A percentile compares a stretch with the other conserved stretches of the same genome.
Conservation (phyloP, 495 filamentous ascomycete genomes). For the Podospora pseudocomata region DNA sequence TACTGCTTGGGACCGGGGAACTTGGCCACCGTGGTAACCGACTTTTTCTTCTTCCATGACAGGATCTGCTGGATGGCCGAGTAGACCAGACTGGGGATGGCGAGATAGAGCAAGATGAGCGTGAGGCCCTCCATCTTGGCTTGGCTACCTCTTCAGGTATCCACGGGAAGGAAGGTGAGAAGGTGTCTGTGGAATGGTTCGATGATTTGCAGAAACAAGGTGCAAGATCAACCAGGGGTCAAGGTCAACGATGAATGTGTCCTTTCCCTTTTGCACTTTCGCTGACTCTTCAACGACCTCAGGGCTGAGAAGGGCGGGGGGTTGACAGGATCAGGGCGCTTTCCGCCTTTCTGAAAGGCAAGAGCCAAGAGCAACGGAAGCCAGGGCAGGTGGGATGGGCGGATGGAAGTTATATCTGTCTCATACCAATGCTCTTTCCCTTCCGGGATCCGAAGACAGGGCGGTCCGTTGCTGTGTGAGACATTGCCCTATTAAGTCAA, state of each 20-base stretch:
- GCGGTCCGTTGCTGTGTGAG: slow-evolving; percentile 12
- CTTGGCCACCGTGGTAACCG: slow-evolving; percentile 16
- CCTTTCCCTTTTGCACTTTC: not conserved
- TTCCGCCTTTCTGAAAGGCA: slow-evolving; percentile 6
- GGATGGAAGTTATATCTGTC: slow-evolving; percentile 17
- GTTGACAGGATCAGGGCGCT: not conserved
- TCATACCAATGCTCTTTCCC: slow-evolving; percentile 14
- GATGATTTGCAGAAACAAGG: not conserved
- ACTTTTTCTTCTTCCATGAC: slow-evolving; percentile 34
- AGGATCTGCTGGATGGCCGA: slow-evolving; percentile 40
- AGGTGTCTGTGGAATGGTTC: not conserved
- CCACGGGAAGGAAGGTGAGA: not conserved
- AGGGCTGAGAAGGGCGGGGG: not conserved
- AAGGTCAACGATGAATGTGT: not conserved
- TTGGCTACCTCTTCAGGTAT: not conserved
- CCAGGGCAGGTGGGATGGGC: slow-evolving; percentile 17
- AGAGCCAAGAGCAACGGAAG: slow-evolving; percentile 12
- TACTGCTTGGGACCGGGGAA: slow-evolving; percentile 46
- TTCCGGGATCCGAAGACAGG: slow-evolving; percentile 22
- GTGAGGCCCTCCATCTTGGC: slow-evolving; percentile 30
- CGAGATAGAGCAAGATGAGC: slow-evolving; percentile 41
- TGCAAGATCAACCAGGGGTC: not conserved
- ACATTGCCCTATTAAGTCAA: slow-evolving; percentile 24
- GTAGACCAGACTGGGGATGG: slow-evolving; percentile 42
- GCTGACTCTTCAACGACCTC: not conserved